phyloP scores from a whole-genome alignment of 2,329 filamentous ascomycete genomes.

The Neospermospora avenae region DNA sequence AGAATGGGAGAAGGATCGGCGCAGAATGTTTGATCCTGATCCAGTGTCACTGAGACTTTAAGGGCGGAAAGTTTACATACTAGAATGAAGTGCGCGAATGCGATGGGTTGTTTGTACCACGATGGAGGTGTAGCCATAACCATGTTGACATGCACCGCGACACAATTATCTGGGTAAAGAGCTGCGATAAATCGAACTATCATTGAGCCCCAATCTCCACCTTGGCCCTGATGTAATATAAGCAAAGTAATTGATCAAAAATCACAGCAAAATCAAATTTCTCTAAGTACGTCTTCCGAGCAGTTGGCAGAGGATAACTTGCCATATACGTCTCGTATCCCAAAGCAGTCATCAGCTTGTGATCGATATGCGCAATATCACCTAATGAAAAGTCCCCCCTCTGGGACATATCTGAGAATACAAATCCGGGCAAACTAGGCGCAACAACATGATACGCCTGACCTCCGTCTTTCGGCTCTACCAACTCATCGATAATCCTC shows the following conservation, averaged over 20 bases:
- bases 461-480: conserved; percentile 26
- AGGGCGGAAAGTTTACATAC: too few relatives aligned
- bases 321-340: background rate
- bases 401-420: conserved; percentile 16
- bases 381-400: conserved; percentile 15
- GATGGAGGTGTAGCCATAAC: conserved; percentile 18
- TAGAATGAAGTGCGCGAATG: conserved; percentile 19
- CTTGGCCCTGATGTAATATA: conserved; percentile 58
- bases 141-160: conserved; percentile 32
- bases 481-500: conserved; percentile 37
- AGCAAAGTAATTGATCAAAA: conserved; percentile 49
- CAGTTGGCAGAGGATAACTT: background rate
- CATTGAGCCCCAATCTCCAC: conserved; percentile 68
- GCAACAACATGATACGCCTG: conserved; percentile 49
- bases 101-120: conserved; percentile 19
- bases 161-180: conserved; percentile 46
- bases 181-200: conserved; percentile 58
- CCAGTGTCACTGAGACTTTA: too few relatives aligned
- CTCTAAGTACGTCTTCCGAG: background rate
- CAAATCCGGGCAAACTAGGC: conserved; percentile 40
- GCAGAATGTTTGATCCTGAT: too few relatives aligned
- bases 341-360: conserved; percentile 62
- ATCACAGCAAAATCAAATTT: background rate
- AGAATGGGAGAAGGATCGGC: too few relatives aligned
- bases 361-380: conserved; percentile 51